These are phyloP conservation scores for Bruguiera sexangula DNA, from an alignment of 345 rosid genomes.

Conservation along the genomic window DNA sequence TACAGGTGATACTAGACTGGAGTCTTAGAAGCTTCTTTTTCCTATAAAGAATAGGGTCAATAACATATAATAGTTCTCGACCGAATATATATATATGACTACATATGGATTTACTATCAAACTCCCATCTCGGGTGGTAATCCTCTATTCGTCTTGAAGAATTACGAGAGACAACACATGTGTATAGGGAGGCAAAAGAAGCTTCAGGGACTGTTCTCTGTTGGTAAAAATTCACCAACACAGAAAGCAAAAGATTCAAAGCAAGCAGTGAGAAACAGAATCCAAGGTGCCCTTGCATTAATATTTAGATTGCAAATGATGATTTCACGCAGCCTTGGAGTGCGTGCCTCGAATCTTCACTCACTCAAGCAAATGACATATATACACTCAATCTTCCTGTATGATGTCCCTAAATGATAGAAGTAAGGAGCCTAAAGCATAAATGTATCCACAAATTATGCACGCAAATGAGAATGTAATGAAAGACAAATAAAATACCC, in stretches of 20 bases:
- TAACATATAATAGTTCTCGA: too few species aligned
- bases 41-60: too few species aligned
- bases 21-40: too few species aligned
- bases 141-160: conserved; percentile 3
- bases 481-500: too few species aligned
- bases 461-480: not conserved
- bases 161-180: not conserved
- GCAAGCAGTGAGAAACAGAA: conserved; percentile 15
- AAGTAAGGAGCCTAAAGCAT: not conserved
- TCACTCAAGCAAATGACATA: not conserved
- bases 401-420: too few species aligned
- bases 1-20: too few species aligned
- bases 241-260: not conserved
- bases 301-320: conserved; percentile 2
- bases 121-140: too few species aligned
- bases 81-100: too few species aligned
- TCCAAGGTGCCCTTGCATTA: conserved; percentile 16
- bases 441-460: not conserved
- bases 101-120: too few species aligned
- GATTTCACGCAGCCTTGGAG: not conserved
- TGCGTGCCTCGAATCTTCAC: not conserved
- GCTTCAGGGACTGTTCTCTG: conserved; percentile 28
- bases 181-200: conserved; percentile 25
- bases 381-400: too few species aligned
- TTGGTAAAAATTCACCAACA: conserved; percentile 3